Evolutionary conservation across 2,329 filamentous ascomycete genomes (phyloP).

Genomic region (Teratosphaeria nubilosa): DNA sequence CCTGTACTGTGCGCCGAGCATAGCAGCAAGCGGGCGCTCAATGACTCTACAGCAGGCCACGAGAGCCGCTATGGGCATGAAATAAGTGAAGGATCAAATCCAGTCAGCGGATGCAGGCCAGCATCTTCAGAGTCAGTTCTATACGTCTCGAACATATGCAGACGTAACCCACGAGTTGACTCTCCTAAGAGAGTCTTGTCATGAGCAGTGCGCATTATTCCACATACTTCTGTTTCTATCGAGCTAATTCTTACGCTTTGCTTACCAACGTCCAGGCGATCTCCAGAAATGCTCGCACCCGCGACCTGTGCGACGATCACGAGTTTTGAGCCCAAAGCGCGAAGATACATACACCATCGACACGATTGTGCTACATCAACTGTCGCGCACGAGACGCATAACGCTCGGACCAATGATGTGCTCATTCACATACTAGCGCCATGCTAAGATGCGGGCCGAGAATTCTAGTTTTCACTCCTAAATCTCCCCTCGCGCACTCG

Average conservation of each 20-base stretch:
- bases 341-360: not conserved
- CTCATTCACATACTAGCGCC: not conserved
- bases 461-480: not conserved
- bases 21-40: not conserved
- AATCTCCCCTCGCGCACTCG: not conserved
- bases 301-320: not conserved
- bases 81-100: not conserved
- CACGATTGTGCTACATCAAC: not conserved
- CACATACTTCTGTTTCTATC: not conserved
- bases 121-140: not conserved
- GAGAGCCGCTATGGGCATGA: not conserved
- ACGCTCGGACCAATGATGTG: not conserved
- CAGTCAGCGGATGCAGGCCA: not conserved
- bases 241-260: not conserved
- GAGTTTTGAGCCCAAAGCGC: not conserved
- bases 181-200: not conserved
- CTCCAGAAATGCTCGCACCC: not conserved
- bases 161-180: not conserved
- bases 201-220: not conserved
- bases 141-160: constrained; percentile 1
- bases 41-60: not conserved
- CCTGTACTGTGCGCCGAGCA: not conserved
- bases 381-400: not conserved
- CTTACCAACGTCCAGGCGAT: not conserved
- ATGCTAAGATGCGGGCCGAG: not conserved